Percentiles rank a stretch among this genome's conserved stretches.
phyloP scores from a whole-genome alignment of 192 early-diverging fungal species.

The Coemansia sp. region DNA sequence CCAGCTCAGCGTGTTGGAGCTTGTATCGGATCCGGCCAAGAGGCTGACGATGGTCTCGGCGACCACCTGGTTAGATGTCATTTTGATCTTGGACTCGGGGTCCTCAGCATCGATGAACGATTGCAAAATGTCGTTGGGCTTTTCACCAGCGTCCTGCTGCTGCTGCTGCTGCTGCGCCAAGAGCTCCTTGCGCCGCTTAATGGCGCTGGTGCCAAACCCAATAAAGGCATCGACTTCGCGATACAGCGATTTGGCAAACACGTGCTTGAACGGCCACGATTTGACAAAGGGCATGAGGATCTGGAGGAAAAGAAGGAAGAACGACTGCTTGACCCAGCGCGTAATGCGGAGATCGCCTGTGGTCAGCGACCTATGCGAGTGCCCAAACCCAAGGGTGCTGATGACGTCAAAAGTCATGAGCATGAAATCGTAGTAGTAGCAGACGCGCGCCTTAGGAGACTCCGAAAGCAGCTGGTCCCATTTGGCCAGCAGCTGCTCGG shows the following conservation, averaged over 20 bases:
- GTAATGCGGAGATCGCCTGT: slow-evolving; percentile 29
- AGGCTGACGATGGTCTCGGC: slow-evolving; percentile 35
- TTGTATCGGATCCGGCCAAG: slow-evolving; percentile 45
- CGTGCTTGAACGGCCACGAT: slow-evolving; percentile 11
- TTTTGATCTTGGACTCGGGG: slow-evolving; percentile 21
- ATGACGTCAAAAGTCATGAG: slow-evolving; percentile 47
- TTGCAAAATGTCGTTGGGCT: slow-evolving; percentile 42
- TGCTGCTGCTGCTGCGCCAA: neutral
- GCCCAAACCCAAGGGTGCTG: slow-evolving; percentile 38
- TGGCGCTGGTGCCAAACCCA: slow-evolving; percentile 18
- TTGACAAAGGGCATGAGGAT: slow-evolving; percentile 25
- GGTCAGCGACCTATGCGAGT: slow-evolving; percentile 33
- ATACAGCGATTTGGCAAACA: slow-evolving; percentile 17
- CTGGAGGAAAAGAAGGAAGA: slow-evolving; percentile 28
- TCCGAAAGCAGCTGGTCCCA: slow-evolving; percentile 23
- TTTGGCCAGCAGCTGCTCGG: slow-evolving; percentile 28
- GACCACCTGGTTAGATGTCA: slow-evolving; percentile 37
- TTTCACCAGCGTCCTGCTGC: neutral
- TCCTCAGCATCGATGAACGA: slow-evolving; percentile 48
- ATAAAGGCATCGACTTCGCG: slow-evolving; percentile 21
- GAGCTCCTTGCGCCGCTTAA: slow-evolving; percentile 24
- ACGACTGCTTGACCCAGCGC: slow-evolving; percentile 35
- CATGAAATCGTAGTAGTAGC: slow-evolving; percentile 36
- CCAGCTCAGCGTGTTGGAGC: slow-evolving; percentile 40
- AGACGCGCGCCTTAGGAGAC: slow-evolving; percentile 7